Evolutionary conservation across 352 stramenopile genomes (phyloP).

Genomic region (Globisporangium iwayamae): DNA sequence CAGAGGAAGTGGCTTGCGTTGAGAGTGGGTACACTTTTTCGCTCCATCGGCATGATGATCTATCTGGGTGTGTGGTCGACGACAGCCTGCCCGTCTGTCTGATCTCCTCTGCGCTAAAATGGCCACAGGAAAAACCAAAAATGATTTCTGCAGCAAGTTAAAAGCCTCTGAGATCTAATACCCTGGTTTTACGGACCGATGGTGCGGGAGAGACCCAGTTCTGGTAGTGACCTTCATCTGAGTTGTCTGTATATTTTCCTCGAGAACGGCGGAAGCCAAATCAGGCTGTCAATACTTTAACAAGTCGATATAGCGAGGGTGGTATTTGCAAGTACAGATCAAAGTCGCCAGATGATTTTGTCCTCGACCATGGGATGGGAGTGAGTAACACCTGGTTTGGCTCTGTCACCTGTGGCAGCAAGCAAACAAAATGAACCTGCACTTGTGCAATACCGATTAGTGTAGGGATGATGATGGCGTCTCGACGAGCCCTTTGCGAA

Average conservation of each 20-base stretch:
- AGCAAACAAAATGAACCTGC: not conserved
- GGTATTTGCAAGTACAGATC: not conserved
- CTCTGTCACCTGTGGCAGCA: not conserved
- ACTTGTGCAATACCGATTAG: not conserved
- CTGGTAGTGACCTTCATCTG: not conserved
- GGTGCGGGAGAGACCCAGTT: not conserved
- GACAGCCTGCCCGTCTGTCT: not conserved
- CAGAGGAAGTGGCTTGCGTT: conserved; percentile 13
- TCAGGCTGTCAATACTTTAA: not conserved
- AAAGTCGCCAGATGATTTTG: not conserved
- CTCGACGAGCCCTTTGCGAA: not conserved
- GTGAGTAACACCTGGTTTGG: not conserved
- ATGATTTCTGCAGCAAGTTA: too few relatives aligned
- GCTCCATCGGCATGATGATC: not conserved
- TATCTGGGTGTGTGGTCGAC: not conserved
- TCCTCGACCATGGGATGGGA: not conserved
- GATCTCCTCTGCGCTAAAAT: not conserved
- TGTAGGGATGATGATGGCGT: not conserved
- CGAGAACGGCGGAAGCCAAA: not conserved
- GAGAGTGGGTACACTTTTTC: conserved; percentile 14
- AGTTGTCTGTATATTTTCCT: not conserved
- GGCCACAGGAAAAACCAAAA: too few relatives aligned
- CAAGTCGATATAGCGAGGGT: not conserved
- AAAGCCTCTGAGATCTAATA: not conserved
- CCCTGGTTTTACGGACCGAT: not conserved